Base-by-base conservation (phyloP, 306 rosid species). In the Lagenaria siceraria region DNA sequence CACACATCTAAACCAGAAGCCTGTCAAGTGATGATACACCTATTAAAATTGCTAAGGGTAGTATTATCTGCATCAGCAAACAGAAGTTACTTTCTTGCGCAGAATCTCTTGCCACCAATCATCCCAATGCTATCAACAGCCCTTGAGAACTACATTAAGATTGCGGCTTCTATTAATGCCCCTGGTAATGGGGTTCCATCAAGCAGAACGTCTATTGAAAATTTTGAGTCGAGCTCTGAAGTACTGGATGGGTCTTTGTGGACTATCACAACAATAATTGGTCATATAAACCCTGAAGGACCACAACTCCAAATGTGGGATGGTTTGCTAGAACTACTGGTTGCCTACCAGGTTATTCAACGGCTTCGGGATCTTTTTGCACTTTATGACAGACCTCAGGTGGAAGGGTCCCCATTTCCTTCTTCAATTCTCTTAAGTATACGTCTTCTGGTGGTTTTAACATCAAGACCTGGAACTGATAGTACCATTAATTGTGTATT, bases 1-100 rank as follows among this genome's bases (percentile, higher is more conserved):
- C 97, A 95, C 80, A 90, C 97, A 18, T 92, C 98, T 71, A 95
- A 89, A 87, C 97, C 97, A 73, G 97, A 95, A 86, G 98, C 97
- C 59, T 90, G 98, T 84, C 97, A 87, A 74, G 97, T 92, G 85
- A 89, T 91, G 74, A 82, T 90, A 82, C 90, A 95, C 82, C 89
- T 95, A 79, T 76, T 92, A 79, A 95, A 90, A 83, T 96, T 95
- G 78, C 86, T 92, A 84, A 87, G 82, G 84, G 97, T 89, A 18
- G 96, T 95, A 46, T 85, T 95, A 68, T 89, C 90, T 73, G 79
- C 85, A 77, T 84, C 93, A 77, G 90, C 97, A 83, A 95, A 95
- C 81, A 89, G 89, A 86, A 89, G 96, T 82, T 95, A 92, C 86
- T 95, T 95, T 84, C 90, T 92, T 63, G 87, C 90, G 5, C 98